A percentile compares a stretch with the other conserved stretches of the same genome.
Evolutionary conservation across 1,139 yeast genomes (phyloP).

Genomic region (Taphrina betulina): DNA sequence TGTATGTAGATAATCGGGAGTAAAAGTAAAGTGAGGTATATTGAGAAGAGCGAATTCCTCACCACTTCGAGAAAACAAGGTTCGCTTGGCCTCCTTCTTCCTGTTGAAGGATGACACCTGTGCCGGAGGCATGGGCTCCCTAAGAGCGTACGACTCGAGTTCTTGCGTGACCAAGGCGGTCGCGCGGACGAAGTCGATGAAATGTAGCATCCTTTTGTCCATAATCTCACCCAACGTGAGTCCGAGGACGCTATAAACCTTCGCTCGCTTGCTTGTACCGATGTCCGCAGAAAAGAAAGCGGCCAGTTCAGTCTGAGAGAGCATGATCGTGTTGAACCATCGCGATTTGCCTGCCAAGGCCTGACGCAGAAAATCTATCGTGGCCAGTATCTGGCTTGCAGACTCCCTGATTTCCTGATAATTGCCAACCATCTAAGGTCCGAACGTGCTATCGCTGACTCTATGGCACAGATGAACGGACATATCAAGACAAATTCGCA

Average conservation of each 20-base stretch:
- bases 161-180: conserved; percentile 11
- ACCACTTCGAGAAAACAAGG: conserved; percentile 3
- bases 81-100: conserved; percentile 6
- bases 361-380: neutral
- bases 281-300: neutral
- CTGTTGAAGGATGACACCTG: neutral
- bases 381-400: neutral
- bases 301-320: neutral
- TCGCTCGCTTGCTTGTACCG: neutral
- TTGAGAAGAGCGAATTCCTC: conserved; percentile 11
- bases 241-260: conserved; percentile 3
- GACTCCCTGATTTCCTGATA: conserved; percentile 2
- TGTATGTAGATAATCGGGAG: conserved; percentile 4
- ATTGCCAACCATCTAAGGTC: conserved; percentile 1
- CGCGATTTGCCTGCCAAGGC: conserved; percentile 2
- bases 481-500: no score
- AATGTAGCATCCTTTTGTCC: conserved; percentile 4
- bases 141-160: neutral
- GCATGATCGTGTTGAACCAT: conserved; percentile 16
- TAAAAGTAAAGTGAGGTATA: conserved; percentile 8
- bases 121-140: conserved; percentile 1
- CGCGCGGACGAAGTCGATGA: conserved; percentile 14
- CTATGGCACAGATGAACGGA: no score
- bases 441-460: no score
- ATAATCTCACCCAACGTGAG: conserved; percentile 4